Evolutionary conservation across 495 filamentous ascomycete genomes (phyloP).

Genomic region (Hypoxylon fuscum): DNA sequence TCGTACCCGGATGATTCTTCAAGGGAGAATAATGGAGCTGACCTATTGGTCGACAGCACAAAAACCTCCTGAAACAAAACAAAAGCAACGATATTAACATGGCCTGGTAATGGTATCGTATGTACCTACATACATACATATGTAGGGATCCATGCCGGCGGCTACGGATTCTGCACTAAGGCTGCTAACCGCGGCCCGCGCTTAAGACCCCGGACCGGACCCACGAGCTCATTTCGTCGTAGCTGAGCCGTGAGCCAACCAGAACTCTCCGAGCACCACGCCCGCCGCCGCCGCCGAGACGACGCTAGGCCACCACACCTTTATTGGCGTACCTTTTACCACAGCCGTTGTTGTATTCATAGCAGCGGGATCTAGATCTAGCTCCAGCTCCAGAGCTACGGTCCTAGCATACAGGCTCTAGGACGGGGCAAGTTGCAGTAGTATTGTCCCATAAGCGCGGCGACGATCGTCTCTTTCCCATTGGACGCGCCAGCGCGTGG

Average conservation of each 20-base stretch:
- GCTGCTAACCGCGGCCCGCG: conserved; percentile 38
- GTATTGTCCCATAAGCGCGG: conserved; percentile 12
- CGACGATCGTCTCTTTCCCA: conserved; percentile 20
- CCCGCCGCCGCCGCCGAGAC: conserved; percentile 20
- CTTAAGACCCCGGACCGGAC: conserved; percentile 34
- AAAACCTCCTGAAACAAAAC: conserved; percentile 15
- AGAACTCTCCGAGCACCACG: conserved; percentile 25
- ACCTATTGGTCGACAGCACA: conserved; percentile 14
- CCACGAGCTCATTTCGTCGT: conserved; percentile 41
- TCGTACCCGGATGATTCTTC: conserved; percentile 8
- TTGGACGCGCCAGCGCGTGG: conserved; percentile 39
- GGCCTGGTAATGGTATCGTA: neutral
- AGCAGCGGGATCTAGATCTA: conserved; percentile 3
- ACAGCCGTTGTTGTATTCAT: conserved; percentile 9
- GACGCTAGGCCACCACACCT: conserved; percentile 19
- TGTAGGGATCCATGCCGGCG: conserved; percentile 23
- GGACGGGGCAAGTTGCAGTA: neutral
- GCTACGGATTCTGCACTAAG: conserved; percentile 17
- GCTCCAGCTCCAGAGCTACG: too few relatives aligned
- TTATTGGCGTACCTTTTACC: conserved; percentile 14
- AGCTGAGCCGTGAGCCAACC: conserved; percentile 34
- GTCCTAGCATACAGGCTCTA: conserved; percentile 5
- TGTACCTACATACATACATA: neutral
- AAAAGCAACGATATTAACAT: neutral
- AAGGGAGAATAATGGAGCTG: neutral